phyloP scores from a whole-genome alignment of 2,329 filamentous ascomycete genomes.

The Kalaharituber pfeilii region DNA sequence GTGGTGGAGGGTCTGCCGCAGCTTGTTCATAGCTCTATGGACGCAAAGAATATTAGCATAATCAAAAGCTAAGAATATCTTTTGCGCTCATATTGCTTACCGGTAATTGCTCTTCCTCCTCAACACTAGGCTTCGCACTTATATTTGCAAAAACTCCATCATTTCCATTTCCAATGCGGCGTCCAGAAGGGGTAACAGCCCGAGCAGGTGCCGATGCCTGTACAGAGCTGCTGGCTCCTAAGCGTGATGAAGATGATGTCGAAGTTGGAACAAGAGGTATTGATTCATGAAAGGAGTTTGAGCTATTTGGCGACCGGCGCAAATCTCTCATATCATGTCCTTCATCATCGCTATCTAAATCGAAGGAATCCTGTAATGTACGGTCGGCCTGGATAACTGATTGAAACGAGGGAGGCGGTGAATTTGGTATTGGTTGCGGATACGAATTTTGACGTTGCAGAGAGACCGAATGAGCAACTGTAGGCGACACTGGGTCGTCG shows the following conservation, averaged over 20 bases:
- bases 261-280: conserved; percentile 14
- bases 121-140: conserved; percentile 70
- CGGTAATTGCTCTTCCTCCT: conserved; percentile 74
- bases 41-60: conserved; percentile 4
- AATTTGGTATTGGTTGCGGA: conserved; percentile 35
- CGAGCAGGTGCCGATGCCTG: conserved; percentile 17
- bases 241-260: not conserved
- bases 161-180: conserved; percentile 59
- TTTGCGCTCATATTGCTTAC: conserved; percentile 36
- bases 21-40: conserved; percentile 89
- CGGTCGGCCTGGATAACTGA: conserved; percentile 54
- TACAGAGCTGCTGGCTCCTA: conserved; percentile 14
- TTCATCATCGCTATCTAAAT: conserved; percentile 59
- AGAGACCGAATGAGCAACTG: conserved; percentile 1
- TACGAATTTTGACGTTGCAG: not conserved
- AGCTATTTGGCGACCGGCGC: conserved; percentile 44
- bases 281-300: conserved; percentile 17
- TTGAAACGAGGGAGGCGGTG: conserved; percentile 68
- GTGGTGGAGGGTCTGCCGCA: conserved; percentile 83
- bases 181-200: conserved; percentile 30
- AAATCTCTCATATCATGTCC: conserved; percentile 70
- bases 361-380: conserved; percentile 85
- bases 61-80: conserved; percentile 3
- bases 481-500: conserved; percentile 17
- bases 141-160: conserved; percentile 96